Base-by-base conservation (phyloP, 129 eudicot genomes). In the Apium graveolens region DNA sequence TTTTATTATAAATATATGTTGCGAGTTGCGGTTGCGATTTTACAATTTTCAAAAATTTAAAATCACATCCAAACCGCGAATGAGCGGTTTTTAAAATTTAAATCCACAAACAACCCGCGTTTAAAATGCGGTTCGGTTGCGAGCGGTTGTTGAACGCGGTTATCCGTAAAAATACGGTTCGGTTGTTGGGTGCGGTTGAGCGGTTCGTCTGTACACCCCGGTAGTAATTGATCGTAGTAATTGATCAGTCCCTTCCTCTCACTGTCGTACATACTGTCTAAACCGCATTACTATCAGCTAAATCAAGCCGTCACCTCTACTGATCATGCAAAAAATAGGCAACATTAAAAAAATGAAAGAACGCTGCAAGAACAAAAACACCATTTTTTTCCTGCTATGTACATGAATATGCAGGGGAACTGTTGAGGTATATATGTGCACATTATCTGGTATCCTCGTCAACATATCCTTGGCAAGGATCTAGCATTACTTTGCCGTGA, bases 381-480 rank as follows among this genome's bases (percentile, higher is more conserved):
- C 21, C 14, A n/a, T 9, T 7, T 21, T 46, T 46, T 63, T 74
- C 71, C 82, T 51, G 78, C 81, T 82, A 81, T 83, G 77, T 78
- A 86, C 87, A 38, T 24, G 42, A 73, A 20, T 46, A 55, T 38
- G 62, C 76, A 53, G 55, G n/a, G 38, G 29, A 37, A 70, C 74
- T 35, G 18, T 37, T 26, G 55, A 18, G 42, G 41, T 37, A 44
- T 16, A 57, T 26, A 49, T 41, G 17, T 44, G 55, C 48, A 75
- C 27, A 79, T 57, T 1, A 0, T 60, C 32, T 24, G 10, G n/a
- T 1, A 35, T 70, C 62, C 75, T 85, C 82, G 86, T 80, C 92
- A 92, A 85, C 97, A 92, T 16, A 90, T 86, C 84, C 87, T 90
- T 46, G 97, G 97, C 81, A 92, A 83, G n/a, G 96, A 88, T 85